A percentile compares a stretch with the other conserved stretches of the same genome.
These are phyloP conservation scores for Schizosaccharomyces octosporus DNA, from an alignment of 805 yeast species.

Conservation along the genomic window DNA sequence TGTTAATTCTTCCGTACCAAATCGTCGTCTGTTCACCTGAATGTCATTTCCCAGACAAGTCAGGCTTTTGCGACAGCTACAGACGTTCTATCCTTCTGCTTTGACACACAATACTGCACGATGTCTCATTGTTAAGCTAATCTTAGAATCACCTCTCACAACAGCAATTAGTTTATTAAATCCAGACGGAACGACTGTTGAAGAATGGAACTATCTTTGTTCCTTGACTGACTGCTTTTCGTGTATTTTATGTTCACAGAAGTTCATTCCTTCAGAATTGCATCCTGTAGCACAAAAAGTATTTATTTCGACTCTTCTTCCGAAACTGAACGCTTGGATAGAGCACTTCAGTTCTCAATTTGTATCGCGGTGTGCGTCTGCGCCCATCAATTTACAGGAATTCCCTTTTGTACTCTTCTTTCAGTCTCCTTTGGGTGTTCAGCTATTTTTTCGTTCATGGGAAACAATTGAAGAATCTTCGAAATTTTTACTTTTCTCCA, in stretches of 20 bases:
- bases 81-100: too few relatives aligned
- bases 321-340: not conserved
- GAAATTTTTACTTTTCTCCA: not conserved
- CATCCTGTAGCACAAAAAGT: not conserved
- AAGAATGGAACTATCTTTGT: not conserved
- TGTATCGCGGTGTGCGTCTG: not conserved
- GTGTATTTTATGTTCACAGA: not conserved
- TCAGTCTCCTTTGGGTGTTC: too few relatives aligned
- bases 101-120: too few relatives aligned
- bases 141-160: not conserved
- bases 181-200: not conserved
- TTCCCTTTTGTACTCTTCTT: too few relatives aligned
- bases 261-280: not conserved
- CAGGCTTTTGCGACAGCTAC: too few relatives aligned
- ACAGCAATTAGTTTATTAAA: not conserved
- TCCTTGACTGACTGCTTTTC: not conserved
- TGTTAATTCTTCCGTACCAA: too few relatives aligned
- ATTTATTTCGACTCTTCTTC: not conserved
- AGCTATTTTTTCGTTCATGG: too few relatives aligned
- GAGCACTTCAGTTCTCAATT: not conserved
- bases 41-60: too few relatives aligned
- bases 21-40: too few relatives aligned
- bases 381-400: too few relatives aligned
- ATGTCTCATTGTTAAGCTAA: not conserved
- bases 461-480: not conserved